Conservation (phyloP, 75 land plant genomes). For the Sequoia sempervirens region DNA sequence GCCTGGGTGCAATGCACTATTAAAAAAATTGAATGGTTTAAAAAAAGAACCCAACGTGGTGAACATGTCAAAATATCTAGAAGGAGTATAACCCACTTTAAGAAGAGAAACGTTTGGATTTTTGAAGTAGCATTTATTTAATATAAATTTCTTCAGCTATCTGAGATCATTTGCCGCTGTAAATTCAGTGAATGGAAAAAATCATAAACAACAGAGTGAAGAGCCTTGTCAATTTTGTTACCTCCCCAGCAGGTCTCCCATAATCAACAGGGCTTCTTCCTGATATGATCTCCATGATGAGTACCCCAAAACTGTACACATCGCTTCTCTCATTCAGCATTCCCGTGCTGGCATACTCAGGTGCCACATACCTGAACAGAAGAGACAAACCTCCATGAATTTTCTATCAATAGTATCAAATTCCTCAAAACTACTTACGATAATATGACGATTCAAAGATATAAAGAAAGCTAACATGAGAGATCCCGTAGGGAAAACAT, state of each 20-base stretch:
- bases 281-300: slow-evolving; percentile 80
- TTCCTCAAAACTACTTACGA: background rate
- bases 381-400: background rate
- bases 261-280: slow-evolving; percentile 89
- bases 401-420: background rate
- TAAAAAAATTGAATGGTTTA: too few relatives aligned
- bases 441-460: background rate
- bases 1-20: too few relatives aligned
- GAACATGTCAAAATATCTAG: background rate
- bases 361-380: slow-evolving; percentile 73
- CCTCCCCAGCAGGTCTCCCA: slow-evolving; percentile 78
- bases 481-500: background rate
- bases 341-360: slow-evolving; percentile 90
- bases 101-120: background rate
- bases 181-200: background rate
- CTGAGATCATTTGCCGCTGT: background rate
- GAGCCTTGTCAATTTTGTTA: slow-evolving; percentile 3
- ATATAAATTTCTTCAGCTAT: background rate
- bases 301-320: slow-evolving; percentile 88
- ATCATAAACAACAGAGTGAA: background rate
- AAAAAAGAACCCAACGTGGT: background rate
- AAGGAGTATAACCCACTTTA: background rate
- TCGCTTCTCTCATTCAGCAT: slow-evolving; percentile 87
- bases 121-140: background rate
- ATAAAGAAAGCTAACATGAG: background rate